These are phyloP conservation scores for Circinella umbellata DNA, from an alignment of 371 early-diverging fungal species.

Conservation along the genomic window DNA sequence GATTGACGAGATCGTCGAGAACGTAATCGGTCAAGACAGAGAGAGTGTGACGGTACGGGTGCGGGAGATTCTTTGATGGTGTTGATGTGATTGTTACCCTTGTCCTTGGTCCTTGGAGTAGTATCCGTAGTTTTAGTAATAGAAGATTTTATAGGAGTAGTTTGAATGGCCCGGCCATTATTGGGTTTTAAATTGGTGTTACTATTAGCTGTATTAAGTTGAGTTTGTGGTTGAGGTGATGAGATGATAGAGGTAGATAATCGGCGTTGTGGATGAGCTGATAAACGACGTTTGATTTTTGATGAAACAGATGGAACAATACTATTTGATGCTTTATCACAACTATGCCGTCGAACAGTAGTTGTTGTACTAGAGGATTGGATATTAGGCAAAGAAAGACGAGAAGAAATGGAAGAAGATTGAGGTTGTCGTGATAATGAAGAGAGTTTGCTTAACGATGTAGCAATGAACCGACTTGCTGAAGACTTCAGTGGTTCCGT, in stretches of 20 bases:
- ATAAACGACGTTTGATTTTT: constrained; percentile 4
- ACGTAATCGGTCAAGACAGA: constrained; percentile 5
- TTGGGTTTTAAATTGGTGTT: no score
- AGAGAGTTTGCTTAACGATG: constrained; percentile 16
- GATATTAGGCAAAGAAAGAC: no score
- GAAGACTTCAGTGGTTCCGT: constrained; percentile 10
- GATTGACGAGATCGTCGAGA: constrained; percentile 3
- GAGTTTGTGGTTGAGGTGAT: neutral
- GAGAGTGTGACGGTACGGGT: neutral
- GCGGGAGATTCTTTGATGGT: neutral
- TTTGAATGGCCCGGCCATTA: no score
- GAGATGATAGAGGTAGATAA: neutral
- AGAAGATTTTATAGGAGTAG: neutral
- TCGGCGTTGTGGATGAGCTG: neutral
- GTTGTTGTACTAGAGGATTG: neutral
- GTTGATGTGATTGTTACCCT: neutral
- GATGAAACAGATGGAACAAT: constrained; percentile 4
- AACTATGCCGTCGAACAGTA: neutral
- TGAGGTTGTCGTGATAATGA: constrained; percentile 6
- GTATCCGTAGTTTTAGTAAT: neutral
- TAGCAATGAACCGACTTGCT: constrained; percentile 19
- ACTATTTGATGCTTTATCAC: neutral
- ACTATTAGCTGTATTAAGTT: neutral
- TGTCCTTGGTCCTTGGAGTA: neutral
- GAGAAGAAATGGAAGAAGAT: neutral